Evolutionary conservation across 768 basidiomycete genomes (phyloP), one percentile per base, ranked within the genome.

Genomic region (Nevesoporus exiguus): DNA sequence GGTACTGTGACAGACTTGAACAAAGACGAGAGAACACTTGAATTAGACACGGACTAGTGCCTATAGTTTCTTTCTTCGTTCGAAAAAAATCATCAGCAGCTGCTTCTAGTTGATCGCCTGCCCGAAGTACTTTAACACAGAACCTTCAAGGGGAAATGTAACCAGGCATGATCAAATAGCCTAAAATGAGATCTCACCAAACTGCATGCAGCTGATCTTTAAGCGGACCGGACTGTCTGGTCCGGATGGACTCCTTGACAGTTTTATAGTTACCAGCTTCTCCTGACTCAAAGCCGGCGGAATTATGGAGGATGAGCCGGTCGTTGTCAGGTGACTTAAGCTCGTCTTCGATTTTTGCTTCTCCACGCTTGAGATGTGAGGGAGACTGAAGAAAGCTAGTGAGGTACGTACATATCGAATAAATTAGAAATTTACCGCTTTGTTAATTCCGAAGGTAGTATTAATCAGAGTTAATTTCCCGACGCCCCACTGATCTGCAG

Each of bases 241-340:
- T 24, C 25, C 7, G 33, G 34, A 51, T 55, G 27, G 8, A 29
- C 27, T 29, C 27, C 4, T 29, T 29, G 27, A 29, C 27, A 8
- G 8, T 29, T 5, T 29, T 8, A 29, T 29, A 29, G 27, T 29
- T 29, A 8, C 4, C 27, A 4, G 27, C 8, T 5, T 29, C 54
- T 5, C 54, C 54, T 10, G 48, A 22, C 21, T 55, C 54, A 14
- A 51, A 51, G 17, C 48, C 54, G 15, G 51, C 21, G 13, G 48
- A 51, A 11, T 45, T 42, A 17, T 55, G 54, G 14, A 55, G 42
- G 11, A 44, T 37, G 17, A 51, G 31, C 4, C 29, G 34, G 27
- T 42, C 5, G 30, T 55, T 55, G 27, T 30, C 49, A 24, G 34
- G 21, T 30, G 54, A 55, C 40, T 17, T n/a, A 15, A 50, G 40